Conservation (phyloP, 2,329 filamentous ascomycete genomes). For the Epichloe coenophiala region DNA sequence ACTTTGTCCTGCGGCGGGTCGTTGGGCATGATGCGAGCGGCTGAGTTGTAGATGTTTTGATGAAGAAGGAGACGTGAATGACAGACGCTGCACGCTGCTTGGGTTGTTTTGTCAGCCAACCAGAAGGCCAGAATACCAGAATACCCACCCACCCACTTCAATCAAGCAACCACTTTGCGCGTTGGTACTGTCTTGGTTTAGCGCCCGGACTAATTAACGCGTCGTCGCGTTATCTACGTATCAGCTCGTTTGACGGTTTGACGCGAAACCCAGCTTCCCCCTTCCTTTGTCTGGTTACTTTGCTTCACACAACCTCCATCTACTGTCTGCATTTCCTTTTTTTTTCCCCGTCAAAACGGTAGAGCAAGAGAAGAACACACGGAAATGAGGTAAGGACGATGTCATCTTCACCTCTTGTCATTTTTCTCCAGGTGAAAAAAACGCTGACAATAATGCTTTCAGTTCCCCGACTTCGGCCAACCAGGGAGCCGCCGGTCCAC, state of each 20-base stretch:
- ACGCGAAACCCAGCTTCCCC: slow-evolving; percentile 14
- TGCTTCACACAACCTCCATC: slow-evolving; percentile 4
- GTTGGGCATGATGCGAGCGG: slow-evolving; percentile 19
- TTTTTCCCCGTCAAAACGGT: too few species aligned
- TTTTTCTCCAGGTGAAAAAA: not conserved
- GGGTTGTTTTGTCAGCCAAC: slow-evolving; percentile 1
- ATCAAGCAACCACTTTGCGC: slow-evolving; percentile 22
- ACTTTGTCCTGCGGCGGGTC: slow-evolving; percentile 18
- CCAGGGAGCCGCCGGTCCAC: slow-evolving; percentile 46
- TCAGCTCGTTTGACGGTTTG: slow-evolving; percentile 4
- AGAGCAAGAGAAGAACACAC: not conserved
- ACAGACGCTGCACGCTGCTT: not conserved
- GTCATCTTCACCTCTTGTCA: not conserved
- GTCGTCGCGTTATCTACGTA: slow-evolving; percentile 15
- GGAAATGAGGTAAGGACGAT: slow-evolving; percentile 13
- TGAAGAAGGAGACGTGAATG: not conserved
- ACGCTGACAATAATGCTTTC: slow-evolving; percentile 7
- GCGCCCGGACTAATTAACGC: slow-evolving; percentile 29
- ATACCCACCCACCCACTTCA: not conserved
- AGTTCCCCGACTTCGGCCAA: slow-evolving; percentile 83
- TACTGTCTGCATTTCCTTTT: not conserved
- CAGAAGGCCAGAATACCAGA: not conserved
- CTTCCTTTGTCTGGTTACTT: slow-evolving; percentile 1
- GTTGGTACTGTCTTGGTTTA: slow-evolving; percentile 16
- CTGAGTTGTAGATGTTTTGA: not conserved